Percentiles rank a stretch among this genome's conserved stretches.
Evolutionary conservation across 1,139 yeast species (phyloP).

Genomic region (Debaryomycetaceae sp.): DNA sequence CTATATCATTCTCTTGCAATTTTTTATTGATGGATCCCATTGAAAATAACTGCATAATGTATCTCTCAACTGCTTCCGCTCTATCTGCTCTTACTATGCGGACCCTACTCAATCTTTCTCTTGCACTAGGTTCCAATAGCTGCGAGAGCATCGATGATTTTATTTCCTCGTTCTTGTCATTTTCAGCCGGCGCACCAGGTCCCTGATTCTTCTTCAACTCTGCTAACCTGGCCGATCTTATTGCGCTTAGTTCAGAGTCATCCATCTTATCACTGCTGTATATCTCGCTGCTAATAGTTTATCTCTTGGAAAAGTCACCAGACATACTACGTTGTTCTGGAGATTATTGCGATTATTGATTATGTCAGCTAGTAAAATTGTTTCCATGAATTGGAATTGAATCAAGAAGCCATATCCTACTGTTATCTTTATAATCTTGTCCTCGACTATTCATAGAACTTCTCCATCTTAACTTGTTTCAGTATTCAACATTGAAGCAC

Average conservation of each 20-base stretch:
- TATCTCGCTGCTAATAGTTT: not conserved
- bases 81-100: conserved; percentile 88
- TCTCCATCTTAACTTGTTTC: not conserved
- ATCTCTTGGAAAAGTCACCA: no score
- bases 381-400: not conserved
- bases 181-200: conserved; percentile 16
- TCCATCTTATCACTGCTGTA: conserved; percentile 38
- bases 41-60: conserved; percentile 68
- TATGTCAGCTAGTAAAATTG: not conserved
- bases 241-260: conserved; percentile 82
- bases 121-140: conserved; percentile 73
- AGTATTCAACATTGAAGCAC: not conserved
- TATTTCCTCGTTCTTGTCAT: conserved; percentile 23
- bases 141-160: conserved; percentile 54
- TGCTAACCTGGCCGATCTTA: conserved; percentile 81
- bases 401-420: not conserved
- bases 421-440: not conserved
- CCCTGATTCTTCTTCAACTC: conserved; percentile 65
- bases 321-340: no score
- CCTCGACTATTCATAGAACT: not conserved
- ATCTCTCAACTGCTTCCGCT: conserved; percentile 85
- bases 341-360: no score
- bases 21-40: conserved; percentile 75
- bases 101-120: conserved; percentile 85
- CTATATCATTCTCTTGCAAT: conserved; percentile 75